These are phyloP conservation scores for Lunularia cruciata DNA, from an alignment of 225 moss, liverwort and hornwort species.

Conservation along the genomic window DNA sequence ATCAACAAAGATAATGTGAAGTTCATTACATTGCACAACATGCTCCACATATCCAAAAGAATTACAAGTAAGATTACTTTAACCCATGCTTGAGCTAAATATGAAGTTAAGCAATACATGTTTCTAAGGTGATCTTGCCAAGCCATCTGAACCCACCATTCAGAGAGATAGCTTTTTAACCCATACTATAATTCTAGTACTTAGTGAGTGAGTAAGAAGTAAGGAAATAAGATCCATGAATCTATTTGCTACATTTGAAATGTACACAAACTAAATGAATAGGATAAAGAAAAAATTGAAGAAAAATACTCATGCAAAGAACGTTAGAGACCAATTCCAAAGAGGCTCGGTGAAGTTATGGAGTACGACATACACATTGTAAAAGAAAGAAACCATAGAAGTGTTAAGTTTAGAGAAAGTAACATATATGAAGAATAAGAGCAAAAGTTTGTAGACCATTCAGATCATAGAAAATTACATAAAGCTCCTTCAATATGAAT, in stretches of 20 bases:
- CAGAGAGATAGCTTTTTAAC: conserved; percentile 6
- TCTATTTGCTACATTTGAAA: too few species aligned
- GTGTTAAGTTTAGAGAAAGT: background rate
- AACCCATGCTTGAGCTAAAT: conserved; percentile 81
- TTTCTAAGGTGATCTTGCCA: conserved; percentile 95
- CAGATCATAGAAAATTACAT: background rate
- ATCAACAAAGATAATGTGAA: too few species aligned
- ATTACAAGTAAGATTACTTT: background rate
- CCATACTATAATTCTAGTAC: too few species aligned
- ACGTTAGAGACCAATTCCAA: conserved; percentile 89
- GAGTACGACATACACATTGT: conserved; percentile 78
- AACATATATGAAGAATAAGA: background rate
- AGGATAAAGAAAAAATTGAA: too few species aligned
- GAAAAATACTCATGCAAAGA: conserved; percentile 69
- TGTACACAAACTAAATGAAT: too few species aligned
- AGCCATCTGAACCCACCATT: conserved; percentile 67
- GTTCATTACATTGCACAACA: too few species aligned
- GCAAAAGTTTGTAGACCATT: background rate
- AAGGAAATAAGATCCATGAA: too few species aligned
- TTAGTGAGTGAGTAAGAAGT: too few species aligned
- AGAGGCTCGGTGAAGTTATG: conserved; percentile 77
- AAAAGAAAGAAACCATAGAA: background rate
- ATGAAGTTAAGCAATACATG: conserved; percentile 96
- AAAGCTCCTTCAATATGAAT: too few species aligned
- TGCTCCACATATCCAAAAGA: background rate